Conservation (phyloP, 2,329 filamentous ascomycete genomes). For the Colletotrichum sp. region DNA sequence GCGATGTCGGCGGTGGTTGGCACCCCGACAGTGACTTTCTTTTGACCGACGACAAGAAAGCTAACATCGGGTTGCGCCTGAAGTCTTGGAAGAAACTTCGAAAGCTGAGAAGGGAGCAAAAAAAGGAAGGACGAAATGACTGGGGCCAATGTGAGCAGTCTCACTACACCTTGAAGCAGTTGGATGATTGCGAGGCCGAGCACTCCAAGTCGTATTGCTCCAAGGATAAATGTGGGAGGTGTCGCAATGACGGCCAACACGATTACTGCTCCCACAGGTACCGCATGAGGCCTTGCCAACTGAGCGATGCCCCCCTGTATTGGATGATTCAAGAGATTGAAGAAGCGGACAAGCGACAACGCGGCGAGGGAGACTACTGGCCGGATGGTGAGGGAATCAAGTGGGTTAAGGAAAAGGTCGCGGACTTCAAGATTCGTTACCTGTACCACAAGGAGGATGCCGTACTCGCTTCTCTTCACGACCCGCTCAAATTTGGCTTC, state of each 20-base stretch:
- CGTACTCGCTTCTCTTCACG: slow-evolving; percentile 38
- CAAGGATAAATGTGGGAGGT: background rate
- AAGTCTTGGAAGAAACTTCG: background rate
- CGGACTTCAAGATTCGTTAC: slow-evolving; percentile 29
- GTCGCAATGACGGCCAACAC: background rate
- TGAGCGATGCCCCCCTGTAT: slow-evolving; percentile 54
- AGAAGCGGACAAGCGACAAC: slow-evolving; percentile 26
- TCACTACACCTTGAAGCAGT: slow-evolving; percentile 26
- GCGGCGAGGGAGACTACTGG: background rate
- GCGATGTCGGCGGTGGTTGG: slow-evolving; percentile 61
- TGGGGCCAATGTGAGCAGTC: background rate
- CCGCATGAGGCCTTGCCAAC: slow-evolving; percentile 38
- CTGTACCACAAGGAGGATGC: slow-evolving; percentile 28
- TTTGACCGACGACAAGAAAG: slow-evolving; percentile 25
- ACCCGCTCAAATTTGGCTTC: slow-evolving; percentile 39
- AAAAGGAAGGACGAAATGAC: background rate
- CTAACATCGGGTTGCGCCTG: slow-evolving; percentile 30
- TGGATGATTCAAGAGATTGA: slow-evolving; percentile 59
- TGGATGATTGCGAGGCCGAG: background rate
- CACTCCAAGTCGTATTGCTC: background rate
- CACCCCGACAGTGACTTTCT: slow-evolving; percentile 30
- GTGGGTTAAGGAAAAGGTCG: slow-evolving; percentile 33
- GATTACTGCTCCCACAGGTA: background rate
- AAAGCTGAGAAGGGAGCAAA: background rate
- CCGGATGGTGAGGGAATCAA: background rate